phyloP scores from a whole-genome alignment of 345 rosid species.

The Eucalyptus curtisii region DNA sequence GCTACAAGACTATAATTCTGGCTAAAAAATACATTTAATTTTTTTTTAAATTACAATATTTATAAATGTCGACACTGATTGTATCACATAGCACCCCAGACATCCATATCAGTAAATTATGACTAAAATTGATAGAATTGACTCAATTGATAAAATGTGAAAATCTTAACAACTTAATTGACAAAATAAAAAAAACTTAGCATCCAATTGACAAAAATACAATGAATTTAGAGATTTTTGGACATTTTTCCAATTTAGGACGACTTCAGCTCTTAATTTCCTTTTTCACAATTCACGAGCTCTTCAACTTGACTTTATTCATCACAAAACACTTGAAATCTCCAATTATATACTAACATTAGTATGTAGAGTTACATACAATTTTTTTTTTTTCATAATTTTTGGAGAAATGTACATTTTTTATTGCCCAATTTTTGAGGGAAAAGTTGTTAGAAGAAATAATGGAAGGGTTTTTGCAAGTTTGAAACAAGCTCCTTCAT shows the following conservation, averaged over 20 bases:
- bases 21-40: too few species aligned
- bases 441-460: not conserved
- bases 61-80: too few species aligned
- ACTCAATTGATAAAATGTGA: too few species aligned
- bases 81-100: too few species aligned
- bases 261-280: not conserved
- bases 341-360: not conserved
- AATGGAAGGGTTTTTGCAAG: not conserved
- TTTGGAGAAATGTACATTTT: not conserved
- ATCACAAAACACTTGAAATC: not conserved
- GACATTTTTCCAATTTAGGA: not conserved
- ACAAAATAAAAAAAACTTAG: too few species aligned
- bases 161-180: too few species aligned
- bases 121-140: fast-evolving
- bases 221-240: not conserved
- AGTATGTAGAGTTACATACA: not conserved
- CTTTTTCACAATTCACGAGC: not conserved
- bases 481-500: not conserved
- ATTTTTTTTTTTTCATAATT: not conserved
- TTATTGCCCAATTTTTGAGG: not conserved
- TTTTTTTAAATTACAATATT: too few species aligned
- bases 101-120: too few species aligned
- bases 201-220: too few species aligned
- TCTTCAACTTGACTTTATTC: not conserved
- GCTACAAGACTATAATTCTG: not conserved